Evolutionary conservation across 2,329 filamentous ascomycete species (phyloP).

Genomic region (Arachnopeziza araneosa): DNA sequence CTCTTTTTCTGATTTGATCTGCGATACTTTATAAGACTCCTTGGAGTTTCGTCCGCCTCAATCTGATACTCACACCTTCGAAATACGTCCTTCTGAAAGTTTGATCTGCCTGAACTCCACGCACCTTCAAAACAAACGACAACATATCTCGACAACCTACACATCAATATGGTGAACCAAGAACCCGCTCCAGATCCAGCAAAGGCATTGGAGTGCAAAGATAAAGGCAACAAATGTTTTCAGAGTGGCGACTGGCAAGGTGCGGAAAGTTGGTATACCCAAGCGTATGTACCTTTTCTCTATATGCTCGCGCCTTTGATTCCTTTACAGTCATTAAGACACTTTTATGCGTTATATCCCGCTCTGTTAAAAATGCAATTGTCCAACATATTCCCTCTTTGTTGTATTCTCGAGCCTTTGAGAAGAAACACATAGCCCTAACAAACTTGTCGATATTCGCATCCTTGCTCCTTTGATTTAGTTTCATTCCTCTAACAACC

Average conservation of each 20-base stretch:
- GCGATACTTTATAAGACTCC: no score
- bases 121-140: background rate
- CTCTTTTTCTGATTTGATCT: no score
- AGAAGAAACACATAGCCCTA: no score
- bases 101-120: no score
- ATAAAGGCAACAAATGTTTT: conserved; percentile 46
- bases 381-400: no score
- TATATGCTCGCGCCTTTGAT: background rate
- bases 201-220: conserved; percentile 26
- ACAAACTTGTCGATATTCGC: no score
- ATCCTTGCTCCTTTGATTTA: background rate
- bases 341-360: background rate
- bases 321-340: background rate
- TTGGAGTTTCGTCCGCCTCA: no score
- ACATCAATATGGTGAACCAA: conserved; percentile 20
- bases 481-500: background rate
- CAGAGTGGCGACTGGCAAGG: conserved; percentile 56
- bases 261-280: conserved; percentile 66
- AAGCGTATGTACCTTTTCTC: conserved; percentile 48
- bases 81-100: no score
- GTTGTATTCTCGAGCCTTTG: no score
- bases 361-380: no score
- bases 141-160: background rate
- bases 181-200: conserved; percentile 11
- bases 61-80: no score